These are phyloP conservation scores for Rhizopogon salebrosus DNA, from an alignment of 768 basidiomycete genomes.

Conservation along the genomic window DNA sequence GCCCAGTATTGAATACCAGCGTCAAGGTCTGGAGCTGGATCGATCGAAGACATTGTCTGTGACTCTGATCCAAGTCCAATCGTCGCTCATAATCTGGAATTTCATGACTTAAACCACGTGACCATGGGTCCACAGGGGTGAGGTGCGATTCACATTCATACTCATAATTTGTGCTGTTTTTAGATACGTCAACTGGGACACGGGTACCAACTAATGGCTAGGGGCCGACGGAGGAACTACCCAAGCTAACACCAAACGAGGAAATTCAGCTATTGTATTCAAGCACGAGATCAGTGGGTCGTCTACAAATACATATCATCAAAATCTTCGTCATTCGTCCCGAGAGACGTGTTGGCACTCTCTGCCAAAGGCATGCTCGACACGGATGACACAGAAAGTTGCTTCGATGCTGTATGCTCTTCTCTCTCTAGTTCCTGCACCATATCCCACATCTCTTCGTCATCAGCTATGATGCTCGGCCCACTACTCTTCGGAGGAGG, in stretches of 20 bases:
- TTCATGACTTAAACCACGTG: not conserved
- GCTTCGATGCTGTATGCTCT: conserved; percentile 8
- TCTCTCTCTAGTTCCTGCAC: conserved; percentile 48
- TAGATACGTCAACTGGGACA: no score
- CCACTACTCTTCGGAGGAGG: conserved; percentile 1
- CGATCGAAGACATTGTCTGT: conserved; percentile 6
- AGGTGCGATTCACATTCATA: no score
- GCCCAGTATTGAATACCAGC: conserved; percentile 88
- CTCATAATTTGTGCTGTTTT: no score
- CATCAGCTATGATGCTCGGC: conserved; percentile 3
- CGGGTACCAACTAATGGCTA: no score
- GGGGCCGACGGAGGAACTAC: no score
- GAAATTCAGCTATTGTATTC: not conserved
- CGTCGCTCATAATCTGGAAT: not conserved
- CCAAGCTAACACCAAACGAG: no score
- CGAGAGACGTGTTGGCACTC: conserved; percentile 9
- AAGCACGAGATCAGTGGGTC: not conserved
- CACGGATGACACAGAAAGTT: conserved; percentile 21
- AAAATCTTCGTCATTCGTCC: conserved; percentile 48
- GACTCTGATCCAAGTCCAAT: no score
- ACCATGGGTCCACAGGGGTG: no score
- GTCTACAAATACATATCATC: conserved; percentile 58
- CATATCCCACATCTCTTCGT: conserved; percentile 70
- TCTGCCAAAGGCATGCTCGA: conserved; percentile 10
- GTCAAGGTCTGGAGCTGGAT: conserved; percentile 53